phyloP scores from a whole-genome alignment of 1,284 basidiomycete species.

The Rhodotorula sp. region DNA sequence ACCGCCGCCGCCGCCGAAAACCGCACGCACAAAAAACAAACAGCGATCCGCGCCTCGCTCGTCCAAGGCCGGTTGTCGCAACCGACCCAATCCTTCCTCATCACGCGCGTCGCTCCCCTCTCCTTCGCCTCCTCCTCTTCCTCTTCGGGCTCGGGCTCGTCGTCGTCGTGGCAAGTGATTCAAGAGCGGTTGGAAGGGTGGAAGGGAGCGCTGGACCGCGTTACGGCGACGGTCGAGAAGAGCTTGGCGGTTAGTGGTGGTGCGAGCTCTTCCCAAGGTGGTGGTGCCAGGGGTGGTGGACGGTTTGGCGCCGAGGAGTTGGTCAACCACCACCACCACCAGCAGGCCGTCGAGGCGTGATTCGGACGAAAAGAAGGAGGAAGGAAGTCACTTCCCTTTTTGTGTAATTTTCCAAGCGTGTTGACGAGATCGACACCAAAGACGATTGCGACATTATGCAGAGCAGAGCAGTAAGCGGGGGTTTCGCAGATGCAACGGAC shows the following conservation, averaged over 20 bases:
- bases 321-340: no score
- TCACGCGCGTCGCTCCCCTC: conserved; percentile 69
- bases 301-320: background rate
- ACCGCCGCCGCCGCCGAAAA: no score
- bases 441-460: no score
- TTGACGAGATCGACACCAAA: no score
- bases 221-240: conserved; percentile 63
- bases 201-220: conserved; percentile 68
- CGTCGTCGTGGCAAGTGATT: conserved; percentile 76
- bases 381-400: no score
- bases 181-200: conserved; percentile 75
- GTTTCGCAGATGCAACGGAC: no score
- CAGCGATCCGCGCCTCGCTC: conserved; percentile 81
- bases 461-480: no score
- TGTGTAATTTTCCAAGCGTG: no score
- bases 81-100: conserved; percentile 69
- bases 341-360: no score
- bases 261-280: background rate
- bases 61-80: conserved; percentile 83
- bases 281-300: background rate
- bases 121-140: conserved; percentile 59
- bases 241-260: background rate
- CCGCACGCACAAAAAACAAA: background rate
- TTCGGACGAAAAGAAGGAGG: no score
- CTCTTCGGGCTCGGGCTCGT: conserved; percentile 65